Conservation (phyloP, 768 basidiomycete species). For the Podaxis sp. region DNA sequence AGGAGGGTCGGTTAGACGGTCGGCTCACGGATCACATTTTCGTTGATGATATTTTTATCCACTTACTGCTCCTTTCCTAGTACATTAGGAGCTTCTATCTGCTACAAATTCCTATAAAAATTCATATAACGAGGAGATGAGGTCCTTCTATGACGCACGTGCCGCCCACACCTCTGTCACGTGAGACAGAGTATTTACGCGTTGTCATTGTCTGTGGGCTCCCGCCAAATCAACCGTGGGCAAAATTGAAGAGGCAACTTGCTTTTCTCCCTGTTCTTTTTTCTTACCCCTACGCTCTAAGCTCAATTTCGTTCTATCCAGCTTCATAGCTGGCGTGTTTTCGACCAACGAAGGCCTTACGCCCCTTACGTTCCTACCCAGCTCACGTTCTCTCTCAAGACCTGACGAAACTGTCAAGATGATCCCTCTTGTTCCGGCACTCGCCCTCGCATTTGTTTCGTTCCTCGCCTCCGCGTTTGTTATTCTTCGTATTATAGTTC, state of each 20-base stretch:
- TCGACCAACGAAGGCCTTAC: conserved; percentile 38
- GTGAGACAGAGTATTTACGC: conserved; percentile 17
- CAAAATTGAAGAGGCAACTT: conserved; percentile 29
- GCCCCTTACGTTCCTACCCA: conserved; percentile 39
- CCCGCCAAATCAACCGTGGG: conserved; percentile 25
- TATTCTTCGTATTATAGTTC: conserved; percentile 70
- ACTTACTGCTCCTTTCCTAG: too few species aligned
- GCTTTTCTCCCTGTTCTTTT: conserved; percentile 10
- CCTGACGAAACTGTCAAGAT: conserved; percentile 34
- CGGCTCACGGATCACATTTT: too few species aligned
- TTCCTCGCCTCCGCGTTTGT: conserved; percentile 72
- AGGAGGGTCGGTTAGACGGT: too few species aligned
- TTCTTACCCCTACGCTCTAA: conserved; percentile 9
- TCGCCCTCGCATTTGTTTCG: conserved; percentile 66
- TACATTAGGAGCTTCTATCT: too few species aligned
- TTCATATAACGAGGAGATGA: too few species aligned
- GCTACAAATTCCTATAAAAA: too few species aligned
- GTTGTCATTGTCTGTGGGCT: conserved; percentile 16
- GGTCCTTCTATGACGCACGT: background rate
- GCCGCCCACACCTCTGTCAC: background rate
- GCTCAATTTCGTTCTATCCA: conserved; percentile 20
- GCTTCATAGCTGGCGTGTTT: conserved; percentile 24
- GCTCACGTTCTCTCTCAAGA: conserved; percentile 42
- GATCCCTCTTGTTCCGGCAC: conserved; percentile 64
- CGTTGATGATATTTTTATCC: too few species aligned